Base-by-base conservation (phyloP, 805 yeast species). In the Candida nemodendra region DNA sequence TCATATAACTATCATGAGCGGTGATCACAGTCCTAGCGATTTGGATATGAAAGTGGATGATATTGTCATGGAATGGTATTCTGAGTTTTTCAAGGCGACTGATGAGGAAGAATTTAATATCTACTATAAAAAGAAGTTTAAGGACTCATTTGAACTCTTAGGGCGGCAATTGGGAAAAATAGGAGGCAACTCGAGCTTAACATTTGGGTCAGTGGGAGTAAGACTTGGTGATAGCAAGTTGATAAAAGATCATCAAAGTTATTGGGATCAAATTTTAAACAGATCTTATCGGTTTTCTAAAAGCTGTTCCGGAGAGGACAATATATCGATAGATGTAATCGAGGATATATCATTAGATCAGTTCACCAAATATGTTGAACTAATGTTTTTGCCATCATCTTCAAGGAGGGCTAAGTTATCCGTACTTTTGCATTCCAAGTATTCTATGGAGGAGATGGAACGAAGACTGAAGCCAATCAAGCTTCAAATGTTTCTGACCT, bases 1-100 rank as follows among this genome's bases (percentile, higher is more conserved):
- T 3, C 81, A 78, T 48, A 58, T 84, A 9, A 65, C 76, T 1
- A 57, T 81, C 0, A 72, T 79, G 68, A 78, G 87, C 44, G 71
- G 73, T 12, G 61, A 59, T 2, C 65, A 64, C 36, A 40, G 62
- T 0, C 72, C 81, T 2, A 50, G 51, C 1, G 60, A 57, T 8
- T 43, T 83, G 6, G 71, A 70, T 26, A 34, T 38, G 0, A 70
- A 71, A 36, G 68, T 82, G 17, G 74, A 80, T 36, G 71, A 66
- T 18, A 74, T 72, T 32, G 46, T 82, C 1, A 13, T 41, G 8
- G 63, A 60, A 16, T 64, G 79, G 65, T 77, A 67, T 36, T 30
- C 40, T 1, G 52, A 54, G 8, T 34, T 48, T 12, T 38, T 71
- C 5, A 39, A 45, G 1, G 47, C 44, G 0, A 30, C 68, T 45